Percentiles rank a stretch among this genome's conserved stretches.
phyloP scores from a whole-genome alignment of 1,284 basidiomycete genomes.

The Ustilago lituana region DNA sequence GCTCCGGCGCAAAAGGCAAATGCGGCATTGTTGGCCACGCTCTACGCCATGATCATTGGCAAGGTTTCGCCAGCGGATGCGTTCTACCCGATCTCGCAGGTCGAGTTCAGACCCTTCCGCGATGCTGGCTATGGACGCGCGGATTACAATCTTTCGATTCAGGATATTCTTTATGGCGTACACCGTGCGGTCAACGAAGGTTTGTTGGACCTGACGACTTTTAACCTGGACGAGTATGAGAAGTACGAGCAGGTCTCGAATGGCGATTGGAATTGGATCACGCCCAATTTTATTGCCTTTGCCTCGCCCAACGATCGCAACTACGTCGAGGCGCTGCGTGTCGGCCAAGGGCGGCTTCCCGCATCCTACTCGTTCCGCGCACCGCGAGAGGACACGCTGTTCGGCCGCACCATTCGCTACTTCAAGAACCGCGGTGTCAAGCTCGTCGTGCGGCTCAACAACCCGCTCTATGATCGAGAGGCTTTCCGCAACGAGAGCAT shows the following conservation, averaged over 20 bases:
- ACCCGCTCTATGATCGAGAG: conserved; percentile 87
- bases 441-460: conserved; percentile 93
- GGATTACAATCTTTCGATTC: conserved; percentile 90
- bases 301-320: conserved; percentile 77
- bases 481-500: conserved; percentile 88
- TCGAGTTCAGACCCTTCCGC: conserved; percentile 88
- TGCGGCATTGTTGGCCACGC: conserved; percentile 86
- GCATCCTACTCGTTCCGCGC: conserved; percentile 10
- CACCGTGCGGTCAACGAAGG: conserved; percentile 91
- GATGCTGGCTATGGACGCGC: conserved; percentile 93
- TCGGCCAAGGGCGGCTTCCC: conserved; percentile 63
- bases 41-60: conserved; percentile 90
- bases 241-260: conserved; percentile 74
- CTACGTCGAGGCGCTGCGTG: conserved; percentile 59
- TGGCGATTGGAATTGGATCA: conserved; percentile 97
- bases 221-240: conserved; percentile 84
- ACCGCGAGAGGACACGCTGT: conserved; percentile 26
- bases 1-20: conserved; percentile 90
- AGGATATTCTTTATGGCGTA: conserved; percentile 88
- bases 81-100: conserved; percentile 76
- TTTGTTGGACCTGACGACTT: conserved; percentile 89
- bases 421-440: conserved; percentile 87
- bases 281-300: conserved; percentile 77
- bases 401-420: conserved; percentile 83
- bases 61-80: conserved; percentile 92